Conservation (phyloP, 169 alveolate species). For the Cryptosporidium baileyi region DNA sequence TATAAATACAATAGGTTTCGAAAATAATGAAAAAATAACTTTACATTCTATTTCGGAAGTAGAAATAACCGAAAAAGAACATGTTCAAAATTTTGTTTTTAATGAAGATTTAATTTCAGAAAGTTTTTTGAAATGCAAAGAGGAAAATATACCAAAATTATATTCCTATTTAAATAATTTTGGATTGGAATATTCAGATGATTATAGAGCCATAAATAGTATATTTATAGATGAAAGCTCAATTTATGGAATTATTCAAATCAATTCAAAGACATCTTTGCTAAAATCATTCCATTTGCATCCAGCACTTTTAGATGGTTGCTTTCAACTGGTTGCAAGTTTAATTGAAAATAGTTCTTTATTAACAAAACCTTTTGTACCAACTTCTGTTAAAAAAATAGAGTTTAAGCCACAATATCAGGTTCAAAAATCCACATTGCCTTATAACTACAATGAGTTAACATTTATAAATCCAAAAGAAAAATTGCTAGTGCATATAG, state of each 20-base stretch:
- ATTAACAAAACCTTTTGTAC: slow-evolving; percentile 7
- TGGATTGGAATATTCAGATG: slow-evolving; percentile 6
- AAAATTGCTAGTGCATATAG: neutral
- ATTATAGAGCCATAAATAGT: slow-evolving; percentile 17
- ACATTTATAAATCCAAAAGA: neutral
- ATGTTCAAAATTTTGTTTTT: neutral
- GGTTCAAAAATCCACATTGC: neutral
- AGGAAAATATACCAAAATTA: neutral
- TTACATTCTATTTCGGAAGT: neutral
- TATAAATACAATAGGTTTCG: slow-evolving; percentile 1
- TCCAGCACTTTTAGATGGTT: slow-evolving; percentile 65
- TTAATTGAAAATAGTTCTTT: neutral
- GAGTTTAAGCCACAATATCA: neutral
- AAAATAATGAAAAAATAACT: neutral
- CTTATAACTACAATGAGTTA: neutral
- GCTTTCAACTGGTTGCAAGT: slow-evolving; percentile 51
- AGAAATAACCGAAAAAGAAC: neutral
- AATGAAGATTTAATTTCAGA: neutral
- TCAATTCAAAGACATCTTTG: neutral
- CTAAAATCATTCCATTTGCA: neutral
- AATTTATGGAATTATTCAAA: slow-evolving; percentile 32
- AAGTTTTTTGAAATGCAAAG: neutral
- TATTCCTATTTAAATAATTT: neutral
- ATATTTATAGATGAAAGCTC: neutral
- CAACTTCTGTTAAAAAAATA: neutral